Evolutionary conservation across 1,284 basidiomycete genomes (phyloP).

Genomic region (Wallemia mellicola): DNA sequence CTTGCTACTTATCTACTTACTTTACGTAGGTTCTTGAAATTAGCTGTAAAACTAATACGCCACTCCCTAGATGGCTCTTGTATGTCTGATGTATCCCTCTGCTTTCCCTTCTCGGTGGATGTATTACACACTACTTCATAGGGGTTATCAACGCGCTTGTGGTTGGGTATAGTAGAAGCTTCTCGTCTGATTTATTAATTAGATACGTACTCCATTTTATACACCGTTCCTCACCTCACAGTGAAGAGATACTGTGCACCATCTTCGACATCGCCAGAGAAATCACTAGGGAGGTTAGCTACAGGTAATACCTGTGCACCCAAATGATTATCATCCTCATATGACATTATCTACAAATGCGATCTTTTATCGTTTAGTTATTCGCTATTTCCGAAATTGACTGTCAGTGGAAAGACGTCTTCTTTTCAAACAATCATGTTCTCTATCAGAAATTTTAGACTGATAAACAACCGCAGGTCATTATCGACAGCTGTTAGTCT

Average conservation of each 20-base stretch:
- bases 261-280: not conserved
- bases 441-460: no score
- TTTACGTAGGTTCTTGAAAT: not conserved
- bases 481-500: not conserved
- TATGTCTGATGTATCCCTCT: not conserved
- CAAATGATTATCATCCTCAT: not conserved
- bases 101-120: not conserved
- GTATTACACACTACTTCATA: not conserved
- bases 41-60: not conserved
- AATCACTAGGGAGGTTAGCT: not conserved
- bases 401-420: no score
- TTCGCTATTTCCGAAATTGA: not conserved
- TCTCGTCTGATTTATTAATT: not conserved
- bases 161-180: not conserved
- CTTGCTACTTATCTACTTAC: not conserved
- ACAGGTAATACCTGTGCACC: not conserved
- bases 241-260: not conserved
- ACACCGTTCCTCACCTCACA: not conserved
- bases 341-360: not conserved
- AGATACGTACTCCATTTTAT: not conserved
- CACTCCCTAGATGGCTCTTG: not conserved
- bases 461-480: not conserved
- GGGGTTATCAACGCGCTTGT: not conserved
- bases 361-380: not conserved
- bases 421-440: no score